Base-by-base conservation (phyloP, 345 rosid genomes). In the Eucalyptus fibrosa region DNA sequence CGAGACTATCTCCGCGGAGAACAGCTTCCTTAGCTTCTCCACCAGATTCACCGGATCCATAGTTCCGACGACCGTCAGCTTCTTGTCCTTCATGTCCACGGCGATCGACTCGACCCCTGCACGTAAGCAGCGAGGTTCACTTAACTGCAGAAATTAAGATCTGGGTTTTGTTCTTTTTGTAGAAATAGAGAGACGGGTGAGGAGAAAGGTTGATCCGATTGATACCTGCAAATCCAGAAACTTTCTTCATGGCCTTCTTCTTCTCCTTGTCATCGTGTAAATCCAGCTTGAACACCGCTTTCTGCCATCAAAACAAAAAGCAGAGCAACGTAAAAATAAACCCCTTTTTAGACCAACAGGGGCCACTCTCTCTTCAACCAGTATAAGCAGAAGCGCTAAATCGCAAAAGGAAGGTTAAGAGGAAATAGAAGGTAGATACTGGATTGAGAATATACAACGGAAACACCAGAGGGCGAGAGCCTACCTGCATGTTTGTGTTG, bases 231-330 rank as follows among this genome's bases (percentile, higher is more conserved):
- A 95, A 89, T 69, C 94, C 89, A 82, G 96, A 93, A 59, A 89
- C 97, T 30, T 45, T 89, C 87, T 89, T 83, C 96, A 95, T 91
- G 87, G 90, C 97, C 92, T 95, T 96, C 87, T 92, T 90, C 92
- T 91, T 95, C 86, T 17, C 77, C 90, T 87, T 94, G 12, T 92
- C 93, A 86, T 93, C 94, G 47, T 88, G 89, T 9, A 91, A 12
- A 2, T 91, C 92, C 91, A 95, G 83, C 90, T 94, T 93, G 88
- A 96, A 69, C 72, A 95, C 95, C 19, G 93, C 93, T 93, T 93
- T 94, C 97, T 96, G 96, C 26, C 7, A 90, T 59, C 89, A 88
- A 88, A 91, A 55, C 86, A 69, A 88, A 45, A 86, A 11, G 17
- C 11, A 18, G 49, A 50, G 50, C 34, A 53, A 87, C 62, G 50